Conservation (phyloP, 495 filamentous ascomycete species). For the Hyphodiscus hymeniophilus region DNA sequence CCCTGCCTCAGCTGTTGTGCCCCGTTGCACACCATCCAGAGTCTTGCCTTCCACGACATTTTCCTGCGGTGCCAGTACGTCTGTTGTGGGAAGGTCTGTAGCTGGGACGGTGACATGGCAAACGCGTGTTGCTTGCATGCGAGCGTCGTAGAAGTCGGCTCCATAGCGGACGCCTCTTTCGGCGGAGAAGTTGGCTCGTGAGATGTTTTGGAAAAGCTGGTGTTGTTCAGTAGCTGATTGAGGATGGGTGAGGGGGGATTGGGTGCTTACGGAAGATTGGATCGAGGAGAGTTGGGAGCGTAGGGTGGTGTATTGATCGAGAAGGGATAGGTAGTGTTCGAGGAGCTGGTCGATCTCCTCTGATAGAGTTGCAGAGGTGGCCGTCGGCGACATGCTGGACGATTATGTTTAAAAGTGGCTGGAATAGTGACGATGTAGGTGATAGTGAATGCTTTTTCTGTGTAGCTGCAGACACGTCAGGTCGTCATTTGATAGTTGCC, state of each 20-base stretch:
- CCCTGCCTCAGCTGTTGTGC: background rate
- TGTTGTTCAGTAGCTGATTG: too few species aligned
- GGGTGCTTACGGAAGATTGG: slow-evolving; percentile 45
- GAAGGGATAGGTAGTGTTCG: slow-evolving; percentile 56
- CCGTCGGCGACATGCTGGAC: too few species aligned
- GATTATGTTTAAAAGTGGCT: background rate
- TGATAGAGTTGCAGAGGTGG: background rate
- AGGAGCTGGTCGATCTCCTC: slow-evolving; percentile 53
- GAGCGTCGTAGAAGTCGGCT: slow-evolving; percentile 59
- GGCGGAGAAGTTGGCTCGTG: slow-evolving; percentile 64
- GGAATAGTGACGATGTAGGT: background rate
- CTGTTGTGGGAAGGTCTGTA: slow-evolving; percentile 11
- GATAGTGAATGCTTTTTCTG: background rate
- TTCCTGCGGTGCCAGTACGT: background rate
- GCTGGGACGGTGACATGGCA: slow-evolving; percentile 27
- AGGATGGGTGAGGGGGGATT: background rate
- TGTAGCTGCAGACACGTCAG: background rate
- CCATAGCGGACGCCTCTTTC: slow-evolving; percentile 56
- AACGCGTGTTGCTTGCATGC: slow-evolving; percentile 53
- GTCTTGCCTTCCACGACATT: background rate
- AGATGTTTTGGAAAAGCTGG: slow-evolving; percentile 41
- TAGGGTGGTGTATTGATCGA: slow-evolving; percentile 60
- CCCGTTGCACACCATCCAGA: background rate
- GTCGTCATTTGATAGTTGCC: too few species aligned
- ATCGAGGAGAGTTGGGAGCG: slow-evolving; percentile 43